A percentile compares a stretch with the other conserved stretches of the same genome.
phyloP scores from a whole-genome alignment of 108 stramenopile species.

The Chaetoceros tenuissimus region DNA sequence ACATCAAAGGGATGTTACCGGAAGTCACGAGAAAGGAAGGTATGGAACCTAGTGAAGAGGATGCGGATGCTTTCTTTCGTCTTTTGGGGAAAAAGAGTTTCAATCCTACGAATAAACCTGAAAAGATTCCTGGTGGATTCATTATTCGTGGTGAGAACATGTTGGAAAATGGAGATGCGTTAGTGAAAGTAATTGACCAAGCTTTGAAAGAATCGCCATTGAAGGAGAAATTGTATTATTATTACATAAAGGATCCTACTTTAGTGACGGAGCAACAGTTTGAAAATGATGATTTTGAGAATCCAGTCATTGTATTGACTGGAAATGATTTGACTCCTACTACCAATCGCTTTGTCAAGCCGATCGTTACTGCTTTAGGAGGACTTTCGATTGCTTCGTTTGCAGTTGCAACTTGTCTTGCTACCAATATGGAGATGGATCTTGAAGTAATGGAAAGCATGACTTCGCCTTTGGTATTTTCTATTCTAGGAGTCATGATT shows the following conservation, averaged over 20 bases:
- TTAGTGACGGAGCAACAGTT: conserved; percentile 53
- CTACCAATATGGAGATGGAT: conserved; percentile 30
- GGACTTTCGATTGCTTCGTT: conserved; percentile 33
- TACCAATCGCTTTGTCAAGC: conserved; percentile 33
- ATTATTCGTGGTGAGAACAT: conserved; percentile 46
- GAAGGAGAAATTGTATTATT: conserved; percentile 36
- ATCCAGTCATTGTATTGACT: conserved; percentile 40
- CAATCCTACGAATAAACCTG: conserved; percentile 54
- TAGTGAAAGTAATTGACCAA: conserved; percentile 32
- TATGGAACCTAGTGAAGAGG: conserved; percentile 28
- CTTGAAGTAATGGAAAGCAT: conserved; percentile 31
- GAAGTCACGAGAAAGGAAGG: conserved; percentile 35
- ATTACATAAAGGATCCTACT: conserved; percentile 57
- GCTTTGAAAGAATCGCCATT: conserved; percentile 24
- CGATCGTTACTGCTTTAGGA: conserved; percentile 29
- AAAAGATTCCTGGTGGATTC: conserved; percentile 56
- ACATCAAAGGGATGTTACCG: conserved; percentile 44
- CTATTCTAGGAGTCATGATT: conserved; percentile 26
- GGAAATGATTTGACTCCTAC: conserved; percentile 31
- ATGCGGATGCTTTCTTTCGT: conserved; percentile 25
- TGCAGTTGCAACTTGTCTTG: conserved; percentile 39
- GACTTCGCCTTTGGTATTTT: conserved; percentile 24
- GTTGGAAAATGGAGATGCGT: conserved; percentile 21
- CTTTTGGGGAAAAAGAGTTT: conserved; percentile 39
- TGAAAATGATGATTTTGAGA: conserved; percentile 32